A percentile compares a stretch with the other conserved stretches of the same genome.
Evolutionary conservation across 1,284 basidiomycete genomes (phyloP).

Genomic region (Flammula alnicola): DNA sequence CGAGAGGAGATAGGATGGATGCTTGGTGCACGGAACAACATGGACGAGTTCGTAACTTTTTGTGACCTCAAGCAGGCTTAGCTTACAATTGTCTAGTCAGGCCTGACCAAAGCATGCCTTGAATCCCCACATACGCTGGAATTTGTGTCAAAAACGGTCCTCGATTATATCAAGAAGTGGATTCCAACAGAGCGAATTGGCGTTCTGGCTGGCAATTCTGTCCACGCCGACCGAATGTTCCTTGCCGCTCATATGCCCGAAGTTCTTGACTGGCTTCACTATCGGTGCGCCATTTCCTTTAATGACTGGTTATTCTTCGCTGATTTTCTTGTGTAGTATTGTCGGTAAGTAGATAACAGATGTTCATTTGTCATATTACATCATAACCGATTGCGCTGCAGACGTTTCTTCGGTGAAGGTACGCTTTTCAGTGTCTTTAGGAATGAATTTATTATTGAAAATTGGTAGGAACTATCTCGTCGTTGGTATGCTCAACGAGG

Average conservation of each 20-base stretch:
- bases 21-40: conserved; percentile 80
- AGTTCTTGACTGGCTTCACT: conserved; percentile 75
- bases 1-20: conserved; percentile 59
- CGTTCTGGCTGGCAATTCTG: conserved; percentile 81
- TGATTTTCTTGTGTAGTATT: conserved; percentile 44
- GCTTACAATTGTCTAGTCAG: conserved; percentile 53
- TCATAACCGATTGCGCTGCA: conserved; percentile 26
- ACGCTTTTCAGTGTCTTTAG: conserved; percentile 7
- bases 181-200: conserved; percentile 63
- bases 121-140: conserved; percentile 59
- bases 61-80: neutral
- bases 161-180: conserved; percentile 77
- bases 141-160: conserved; percentile 59
- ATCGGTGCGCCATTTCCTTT: conserved; percentile 53
- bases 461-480: conserved; percentile 66
- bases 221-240: conserved; percentile 80
- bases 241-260: conserved; percentile 78
- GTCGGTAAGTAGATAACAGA: conserved; percentile 51
- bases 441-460: too few relatives aligned
- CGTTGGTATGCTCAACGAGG: conserved; percentile 67
- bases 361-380: neutral
- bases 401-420: conserved; percentile 86
- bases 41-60: conserved; percentile 51
- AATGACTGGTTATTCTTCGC: conserved; percentile 2
- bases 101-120: conserved; percentile 72